Base-by-base conservation (phyloP, 331 rosid species). In the Spiraea crenata region DNA sequence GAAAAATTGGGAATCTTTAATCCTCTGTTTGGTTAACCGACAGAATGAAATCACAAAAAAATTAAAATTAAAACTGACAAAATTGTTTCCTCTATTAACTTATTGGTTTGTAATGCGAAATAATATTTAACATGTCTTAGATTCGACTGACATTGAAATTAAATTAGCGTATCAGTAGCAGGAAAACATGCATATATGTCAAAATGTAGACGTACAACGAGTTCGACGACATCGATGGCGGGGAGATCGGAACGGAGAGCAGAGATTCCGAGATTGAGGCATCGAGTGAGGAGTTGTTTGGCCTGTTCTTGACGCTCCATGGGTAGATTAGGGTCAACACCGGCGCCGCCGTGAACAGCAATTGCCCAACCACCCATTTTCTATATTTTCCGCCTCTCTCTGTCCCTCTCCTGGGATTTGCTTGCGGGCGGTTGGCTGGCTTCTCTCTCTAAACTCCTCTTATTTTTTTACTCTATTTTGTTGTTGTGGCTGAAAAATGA, bases 311-410 rank as follows among this genome's bases (percentile, higher is more conserved):
- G 98, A 48, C 95, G 90, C 2, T 85, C 83, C 3, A 74, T 73
- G 5, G 98, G 98, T 69, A 93, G 97, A 61, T 87, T 87, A 0
- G 98, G 98, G 73, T 93, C 98, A 3, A 95, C 95, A n/a, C 99
- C 99, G 17, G 99, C 99, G 57, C 99, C 99, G 7, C 99, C 99
- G 71, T 95, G 99, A 72, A 95, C 93, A 1, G 96, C 95, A 1
- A 95, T 91, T 39, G 97, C 99, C 99, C 99, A 95, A 14, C 88
- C 81, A 0, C 75, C 95, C 95, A 85, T 90, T 2, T 38, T 54
- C 48, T 55, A 35, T 44, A 46, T 37, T 1, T 42, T 5, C 13
- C 46, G 38, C 71, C 68, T 19, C 51, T 41, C n/a, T 42, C 55
- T 45, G 60, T 6, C 34, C 6, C 4, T 50, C 20, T 11, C 17